phyloP scores from a whole-genome alignment of 768 basidiomycete genomes.

The Kwoniella botswanensis region DNA sequence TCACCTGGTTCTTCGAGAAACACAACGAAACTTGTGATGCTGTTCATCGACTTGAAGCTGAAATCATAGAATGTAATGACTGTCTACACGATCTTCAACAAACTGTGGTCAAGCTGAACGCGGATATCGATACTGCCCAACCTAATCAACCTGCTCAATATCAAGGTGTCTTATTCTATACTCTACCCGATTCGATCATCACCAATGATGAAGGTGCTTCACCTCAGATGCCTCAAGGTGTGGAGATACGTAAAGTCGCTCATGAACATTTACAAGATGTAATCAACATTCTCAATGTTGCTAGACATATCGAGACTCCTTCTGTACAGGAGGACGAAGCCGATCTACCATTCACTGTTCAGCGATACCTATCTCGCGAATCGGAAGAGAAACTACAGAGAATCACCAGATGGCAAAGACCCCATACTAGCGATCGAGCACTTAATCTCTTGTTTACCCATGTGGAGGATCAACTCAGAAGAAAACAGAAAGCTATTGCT shows the following conservation, averaged over 20 bases:
- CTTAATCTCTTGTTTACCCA: constrained; percentile 82
- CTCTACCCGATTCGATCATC: constrained; percentile 42
- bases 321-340: constrained; percentile 82
- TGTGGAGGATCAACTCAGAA: constrained; percentile 83
- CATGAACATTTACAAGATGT: constrained; percentile 78
- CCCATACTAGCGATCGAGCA: constrained; percentile 81
- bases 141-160: constrained; percentile 65
- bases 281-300: constrained; percentile 80
- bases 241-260: constrained; percentile 58
- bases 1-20: constrained; percentile 99
- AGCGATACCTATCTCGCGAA: constrained; percentile 82
- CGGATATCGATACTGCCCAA: constrained; percentile 64
- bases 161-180: constrained; percentile 49
- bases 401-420: constrained; percentile 84
- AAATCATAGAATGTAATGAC: constrained; percentile 92
- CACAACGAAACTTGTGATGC: constrained; percentile 99
- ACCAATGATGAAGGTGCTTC: constrained; percentile 35
- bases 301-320: constrained; percentile 81
- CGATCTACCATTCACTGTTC: constrained; percentile 88
- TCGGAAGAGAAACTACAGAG: constrained; percentile 86
- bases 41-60: constrained; percentile 92
- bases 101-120: constrained; percentile 77
- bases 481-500: constrained; percentile 92
- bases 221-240: constrained; percentile 33
- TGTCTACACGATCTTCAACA: constrained; percentile 82